These are phyloP conservation scores for Rhazya stricta DNA, from an alignment of 257 asterid species.

Conservation along the genomic window DNA sequence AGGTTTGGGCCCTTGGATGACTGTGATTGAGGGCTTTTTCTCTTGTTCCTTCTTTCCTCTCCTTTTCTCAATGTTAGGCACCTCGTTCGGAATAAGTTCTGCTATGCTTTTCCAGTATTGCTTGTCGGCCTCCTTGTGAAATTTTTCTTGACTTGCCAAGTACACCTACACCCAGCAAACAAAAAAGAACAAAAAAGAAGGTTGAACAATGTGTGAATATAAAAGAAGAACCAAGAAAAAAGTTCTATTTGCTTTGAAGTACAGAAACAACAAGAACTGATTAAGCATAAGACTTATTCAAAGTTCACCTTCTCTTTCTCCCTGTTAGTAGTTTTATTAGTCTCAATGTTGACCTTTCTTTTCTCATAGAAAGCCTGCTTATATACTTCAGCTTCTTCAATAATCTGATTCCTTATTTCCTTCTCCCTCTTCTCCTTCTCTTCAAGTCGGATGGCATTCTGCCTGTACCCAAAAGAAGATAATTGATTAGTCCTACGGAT, in stretches of 20 bases:
- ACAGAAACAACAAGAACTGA: background rate
- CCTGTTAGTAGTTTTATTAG: conserved; percentile 64
- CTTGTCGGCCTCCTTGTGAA: conserved; percentile 92
- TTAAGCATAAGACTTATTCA: background rate
- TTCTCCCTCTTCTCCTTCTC: conserved; percentile 95
- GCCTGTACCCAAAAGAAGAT: conserved; percentile 41
- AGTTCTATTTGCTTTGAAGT: background rate
- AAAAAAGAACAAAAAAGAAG: background rate
- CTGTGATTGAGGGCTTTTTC: conserved; percentile 75
- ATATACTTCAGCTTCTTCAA: conserved; percentile 78
- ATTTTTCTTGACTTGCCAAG: conserved; percentile 65
- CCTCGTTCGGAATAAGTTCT: conserved; percentile 88
- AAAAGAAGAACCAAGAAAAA: background rate
- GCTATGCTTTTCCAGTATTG: conserved; percentile 97
- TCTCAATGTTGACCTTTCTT: conserved; percentile 63
- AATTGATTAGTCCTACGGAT: background rate
- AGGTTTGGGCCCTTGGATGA: conserved; percentile 93
- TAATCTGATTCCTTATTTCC: conserved; percentile 68
- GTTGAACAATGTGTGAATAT: conserved; percentile 6
- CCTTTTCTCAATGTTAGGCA: conserved; percentile 72
- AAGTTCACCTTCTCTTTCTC: conserved; percentile 70
- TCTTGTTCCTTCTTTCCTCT: conserved; percentile 93
- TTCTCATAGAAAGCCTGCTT: conserved; percentile 77
- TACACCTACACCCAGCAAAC: conserved; percentile 31
- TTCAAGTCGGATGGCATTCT: conserved; percentile 77